These are phyloP conservation scores for Gloeopeniophorella convolvens DNA, from an alignment of 768 basidiomycete genomes.

Conservation along the genomic window DNA sequence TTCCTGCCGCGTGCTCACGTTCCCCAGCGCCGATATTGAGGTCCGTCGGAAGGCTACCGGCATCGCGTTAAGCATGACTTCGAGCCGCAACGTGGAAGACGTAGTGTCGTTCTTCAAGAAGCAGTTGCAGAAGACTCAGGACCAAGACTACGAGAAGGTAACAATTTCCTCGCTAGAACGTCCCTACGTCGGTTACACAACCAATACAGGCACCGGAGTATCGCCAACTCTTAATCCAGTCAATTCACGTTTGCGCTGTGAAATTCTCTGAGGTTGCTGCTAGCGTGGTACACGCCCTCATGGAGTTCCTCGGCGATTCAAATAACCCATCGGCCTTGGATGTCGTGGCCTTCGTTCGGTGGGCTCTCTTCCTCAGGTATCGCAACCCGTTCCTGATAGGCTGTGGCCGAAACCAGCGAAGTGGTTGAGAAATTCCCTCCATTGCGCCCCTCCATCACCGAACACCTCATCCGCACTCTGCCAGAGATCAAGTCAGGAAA, in stretches of 20 bases:
- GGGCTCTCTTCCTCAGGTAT: slow-evolving; percentile 12
- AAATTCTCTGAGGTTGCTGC: slow-evolving; percentile 96
- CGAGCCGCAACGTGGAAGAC: slow-evolving; percentile 92
- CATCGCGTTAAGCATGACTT: slow-evolving; percentile 89
- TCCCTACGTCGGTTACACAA: not conserved
- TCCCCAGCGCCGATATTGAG: slow-evolving; percentile 85
- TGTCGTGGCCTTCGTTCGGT: slow-evolving; percentile 81
- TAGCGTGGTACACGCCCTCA: slow-evolving; percentile 86
- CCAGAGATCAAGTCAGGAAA: slow-evolving; percentile 91
- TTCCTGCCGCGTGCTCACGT: slow-evolving; percentile 1
- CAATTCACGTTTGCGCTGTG: slow-evolving; percentile 93
- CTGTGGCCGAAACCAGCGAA: slow-evolving; percentile 43
- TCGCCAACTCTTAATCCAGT: slow-evolving; percentile 92
- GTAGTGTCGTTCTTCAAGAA: slow-evolving; percentile 97
- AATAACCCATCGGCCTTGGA: slow-evolving; percentile 94
- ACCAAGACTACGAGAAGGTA: slow-evolving; percentile 90
- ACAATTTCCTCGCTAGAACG: not conserved
- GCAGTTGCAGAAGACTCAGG: slow-evolving; percentile 90
- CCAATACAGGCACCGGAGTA: slow-evolving; percentile 77
- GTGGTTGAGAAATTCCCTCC: slow-evolving; percentile 97
- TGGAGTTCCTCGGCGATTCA: slow-evolving; percentile 92
- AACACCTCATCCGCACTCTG: slow-evolving; percentile 78
- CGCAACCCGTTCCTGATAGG: not conserved
- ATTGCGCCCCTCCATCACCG: slow-evolving; percentile 73
- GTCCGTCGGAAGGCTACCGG: slow-evolving; percentile 87